Percentiles rank a stretch among this genome's conserved stretches.
These are phyloP conservation scores for Fusarium phyllophilum DNA, from an alignment of 2,329 filamentous ascomycete species.

Conservation along the genomic window DNA sequence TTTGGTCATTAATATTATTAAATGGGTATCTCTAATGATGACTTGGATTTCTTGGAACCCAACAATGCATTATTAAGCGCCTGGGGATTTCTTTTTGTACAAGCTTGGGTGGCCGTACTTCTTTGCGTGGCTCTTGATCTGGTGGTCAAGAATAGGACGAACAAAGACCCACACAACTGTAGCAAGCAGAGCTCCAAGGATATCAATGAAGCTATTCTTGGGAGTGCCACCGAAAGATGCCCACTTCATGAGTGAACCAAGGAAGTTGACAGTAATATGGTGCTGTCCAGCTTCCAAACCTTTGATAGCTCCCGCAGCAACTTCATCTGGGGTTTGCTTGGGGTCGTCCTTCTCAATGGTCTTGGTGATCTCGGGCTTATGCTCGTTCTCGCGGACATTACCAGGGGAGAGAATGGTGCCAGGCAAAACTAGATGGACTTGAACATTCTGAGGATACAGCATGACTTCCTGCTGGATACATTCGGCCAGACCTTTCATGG, in stretches of 20 bases:
- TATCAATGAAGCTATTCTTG: conserved; percentile 70
- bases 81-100: conserved; percentile 49
- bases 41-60: not conserved
- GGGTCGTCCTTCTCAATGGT: conserved; percentile 86
- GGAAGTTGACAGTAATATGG: conserved; percentile 77
- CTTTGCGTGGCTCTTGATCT: conserved; percentile 66
- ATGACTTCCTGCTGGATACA: conserved; percentile 84
- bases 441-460: conserved; percentile 85
- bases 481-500: conserved; percentile 84
- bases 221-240: conserved; percentile 63
- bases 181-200: conserved; percentile 63
- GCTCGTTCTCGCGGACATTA: conserved; percentile 76
- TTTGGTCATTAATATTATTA: conserved; percentile 28
- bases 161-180: conserved; percentile 68
- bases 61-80: not conserved
- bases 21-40: conserved; percentile 33
- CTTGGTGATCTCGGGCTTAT: conserved; percentile 83
- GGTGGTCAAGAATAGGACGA: conserved; percentile 64
- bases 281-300: conserved; percentile 85
- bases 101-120: conserved; percentile 68
- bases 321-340: conserved; percentile 79
- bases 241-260: conserved; percentile 79
- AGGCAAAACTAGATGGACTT: conserved; percentile 84
- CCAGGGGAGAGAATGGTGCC: conserved; percentile 85
- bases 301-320: conserved; percentile 74